Percentiles rank a stretch among this genome's conserved stretches.
Evolutionary conservation across 1,284 basidiomycete species (phyloP).

Genomic region (Ganoderma lucidum): DNA sequence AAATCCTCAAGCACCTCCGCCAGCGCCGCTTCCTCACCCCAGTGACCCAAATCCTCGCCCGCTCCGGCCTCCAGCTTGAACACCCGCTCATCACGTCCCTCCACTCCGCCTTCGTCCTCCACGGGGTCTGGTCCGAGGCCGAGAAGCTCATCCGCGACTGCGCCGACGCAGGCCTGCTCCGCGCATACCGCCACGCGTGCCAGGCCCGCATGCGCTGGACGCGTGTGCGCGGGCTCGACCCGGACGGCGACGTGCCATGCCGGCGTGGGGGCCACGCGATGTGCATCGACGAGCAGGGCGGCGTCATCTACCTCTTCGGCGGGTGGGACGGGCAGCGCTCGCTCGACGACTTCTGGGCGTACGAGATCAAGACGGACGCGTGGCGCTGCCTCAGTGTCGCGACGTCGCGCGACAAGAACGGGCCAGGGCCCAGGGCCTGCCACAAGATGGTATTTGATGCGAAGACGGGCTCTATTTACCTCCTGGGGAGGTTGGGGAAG

Average conservation of each 20-base stretch:
- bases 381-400: conserved; percentile 72
- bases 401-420: conserved; percentile 64
- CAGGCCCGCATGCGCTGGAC: conserved; percentile 67
- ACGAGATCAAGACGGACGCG: conserved; percentile 64
- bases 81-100: conserved; percentile 76
- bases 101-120: conserved; percentile 70
- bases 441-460: conserved; percentile 86
- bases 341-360: conserved; percentile 85
- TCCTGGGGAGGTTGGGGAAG: conserved; percentile 70
- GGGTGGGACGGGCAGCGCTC: conserved; percentile 82
- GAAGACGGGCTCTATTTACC: conserved; percentile 75
- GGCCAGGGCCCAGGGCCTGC: conserved; percentile 78
- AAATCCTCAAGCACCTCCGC: conserved; percentile 83
- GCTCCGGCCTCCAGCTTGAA: conserved; percentile 67
- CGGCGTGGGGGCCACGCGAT: conserved; percentile 83
- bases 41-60: conserved; percentile 66
- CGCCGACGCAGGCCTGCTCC: conserved; percentile 63
- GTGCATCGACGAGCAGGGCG: conserved; percentile 75
- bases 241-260: conserved; percentile 68
- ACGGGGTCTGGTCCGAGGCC: conserved; percentile 68
- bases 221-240: conserved; percentile 60
- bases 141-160: conserved; percentile 63
- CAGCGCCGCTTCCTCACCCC: conserved; percentile 77
- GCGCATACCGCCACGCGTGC: conserved; percentile 61
- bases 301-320: conserved; percentile 79